A percentile compares a stretch with the other conserved stretches of the same genome.
Conservation (phyloP, 2,329 filamentous ascomycete species). For the Phialemoniopsis sp. region DNA sequence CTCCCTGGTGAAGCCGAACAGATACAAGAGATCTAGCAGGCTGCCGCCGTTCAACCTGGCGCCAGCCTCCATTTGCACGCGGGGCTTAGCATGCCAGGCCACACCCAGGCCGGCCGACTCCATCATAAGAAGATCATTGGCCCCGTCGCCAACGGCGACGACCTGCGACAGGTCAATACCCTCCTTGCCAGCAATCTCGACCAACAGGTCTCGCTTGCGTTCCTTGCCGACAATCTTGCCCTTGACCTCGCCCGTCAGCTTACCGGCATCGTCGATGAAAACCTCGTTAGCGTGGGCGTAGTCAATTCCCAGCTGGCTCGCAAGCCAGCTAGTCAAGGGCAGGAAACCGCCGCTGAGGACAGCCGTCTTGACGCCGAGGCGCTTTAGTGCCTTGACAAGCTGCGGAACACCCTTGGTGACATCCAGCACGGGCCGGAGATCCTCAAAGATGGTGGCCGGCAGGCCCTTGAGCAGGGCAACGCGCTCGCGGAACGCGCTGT, state of each 20-base stretch:
- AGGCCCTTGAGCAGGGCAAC: slow-evolving; percentile 80
- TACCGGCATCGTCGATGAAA: slow-evolving; percentile 47
- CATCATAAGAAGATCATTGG: slow-evolving; percentile 82
- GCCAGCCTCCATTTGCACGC: slow-evolving; percentile 73
- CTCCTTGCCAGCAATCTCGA: slow-evolving; percentile 67
- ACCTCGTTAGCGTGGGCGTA: slow-evolving; percentile 88
- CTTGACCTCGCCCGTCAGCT: slow-evolving; percentile 67
- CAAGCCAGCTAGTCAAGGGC: slow-evolving; percentile 84
- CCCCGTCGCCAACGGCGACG: slow-evolving; percentile 75
- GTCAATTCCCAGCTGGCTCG: slow-evolving; percentile 75
- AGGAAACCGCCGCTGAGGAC: slow-evolving; percentile 92
- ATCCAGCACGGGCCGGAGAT: slow-evolving; percentile 69
- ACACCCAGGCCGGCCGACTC: slow-evolving; percentile 70
- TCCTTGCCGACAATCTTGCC: slow-evolving; percentile 73
- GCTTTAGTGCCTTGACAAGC: slow-evolving; percentile 69
- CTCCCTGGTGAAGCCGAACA: slow-evolving; percentile 67
- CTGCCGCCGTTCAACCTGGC: slow-evolving; percentile 68
- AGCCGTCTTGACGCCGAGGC: slow-evolving; percentile 79
- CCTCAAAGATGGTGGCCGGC: slow-evolving; percentile 71
- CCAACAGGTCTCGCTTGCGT: slow-evolving; percentile 67
- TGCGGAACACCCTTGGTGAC: slow-evolving; percentile 78
- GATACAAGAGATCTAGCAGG: slow-evolving; percentile 66
- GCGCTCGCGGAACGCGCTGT: slow-evolving; percentile 74
- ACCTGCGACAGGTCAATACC: slow-evolving; percentile 61
- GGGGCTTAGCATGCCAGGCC: slow-evolving; percentile 80